phyloP scores from a whole-genome alignment of 129 eudicot genomes.

The Mikania micrantha region DNA sequence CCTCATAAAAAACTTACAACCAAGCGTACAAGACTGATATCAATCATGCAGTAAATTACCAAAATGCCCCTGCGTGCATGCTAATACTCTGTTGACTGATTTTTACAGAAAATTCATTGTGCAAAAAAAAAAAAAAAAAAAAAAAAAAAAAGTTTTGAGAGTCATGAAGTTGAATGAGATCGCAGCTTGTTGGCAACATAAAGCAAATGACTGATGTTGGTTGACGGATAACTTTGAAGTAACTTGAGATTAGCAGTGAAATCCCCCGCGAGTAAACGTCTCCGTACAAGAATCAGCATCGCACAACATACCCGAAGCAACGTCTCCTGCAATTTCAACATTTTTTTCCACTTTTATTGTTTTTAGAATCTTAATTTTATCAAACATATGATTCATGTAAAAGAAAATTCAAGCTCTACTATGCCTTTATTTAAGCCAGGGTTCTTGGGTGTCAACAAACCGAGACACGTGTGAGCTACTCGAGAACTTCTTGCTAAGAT shows the following conservation, averaged over 20 bases:
- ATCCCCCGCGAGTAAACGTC: slow-evolving; percentile 97
- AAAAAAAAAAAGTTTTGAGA: neutral
- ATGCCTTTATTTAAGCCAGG: neutral
- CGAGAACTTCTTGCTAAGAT: no score
- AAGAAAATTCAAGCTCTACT: neutral
- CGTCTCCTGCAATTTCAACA: slow-evolving; percentile 65
- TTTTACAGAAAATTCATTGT: slow-evolving; percentile 30
- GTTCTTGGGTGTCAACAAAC: no score
- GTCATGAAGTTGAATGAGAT: slow-evolving; percentile 28
- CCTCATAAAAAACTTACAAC: slow-evolving; percentile 2
- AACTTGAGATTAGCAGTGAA: slow-evolving; percentile 91
- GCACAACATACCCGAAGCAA: slow-evolving; percentile 92
- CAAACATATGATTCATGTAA: neutral
- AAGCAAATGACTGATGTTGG: slow-evolving; percentile 84
- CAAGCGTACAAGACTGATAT: neutral
- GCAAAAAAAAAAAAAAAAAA: slow-evolving; percentile 15
- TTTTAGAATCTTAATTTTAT: neutral
- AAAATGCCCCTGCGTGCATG: slow-evolving; percentile 2
- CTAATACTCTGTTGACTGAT: slow-evolving; percentile 15
- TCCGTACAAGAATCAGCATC: slow-evolving; percentile 80
- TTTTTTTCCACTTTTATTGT: neutral
- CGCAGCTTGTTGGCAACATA: slow-evolving; percentile 91
- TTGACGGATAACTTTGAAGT: slow-evolving; percentile 85
- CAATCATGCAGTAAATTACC: neutral
- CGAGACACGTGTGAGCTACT: no score